Base-by-base conservation (phyloP, 495 filamentous ascomycete species). In the Cudoniella acicularis region DNA sequence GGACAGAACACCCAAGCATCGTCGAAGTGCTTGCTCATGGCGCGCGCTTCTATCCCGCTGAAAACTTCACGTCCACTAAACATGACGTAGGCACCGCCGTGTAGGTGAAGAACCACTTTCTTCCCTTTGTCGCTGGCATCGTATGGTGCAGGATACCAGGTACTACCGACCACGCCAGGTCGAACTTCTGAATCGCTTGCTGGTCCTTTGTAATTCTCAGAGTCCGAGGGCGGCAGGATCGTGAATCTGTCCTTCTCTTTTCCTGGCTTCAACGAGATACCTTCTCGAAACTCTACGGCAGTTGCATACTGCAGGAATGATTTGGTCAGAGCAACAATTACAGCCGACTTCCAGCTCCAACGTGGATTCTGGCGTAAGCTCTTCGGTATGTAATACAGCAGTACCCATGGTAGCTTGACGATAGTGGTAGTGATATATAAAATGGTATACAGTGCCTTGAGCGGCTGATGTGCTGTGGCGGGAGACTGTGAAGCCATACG, bases 81-180 rank as follows among this genome's bases (percentile, higher is more conserved):
- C 24, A 72, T 22, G 22, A 81, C 70, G 60, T 70, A 83, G 9
- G 73, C 77, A 9, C 79, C 80, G 25, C 79, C 77, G 49, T 82
- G 79, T 51, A 82, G 36, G n/a, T 41, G n/a, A n/a, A 41, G 36
- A 8, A 41, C 36, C 8, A 41, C 36, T 41, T 9, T 41, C n/a
- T 41, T 41, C 22, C 20, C 18, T 9, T 8, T n/a, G n/a, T 9
- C n/a, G 36, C n/a, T n/a, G 9, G 9, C n/a, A 9, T n/a, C 36
- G n/a, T 8, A n/a, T 41, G 36, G 9, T n/a, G 8, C n/a, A 9
- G 36, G 36, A 41, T 41, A 41, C 36, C 36, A 41, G 36, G 36
- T 41, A 9, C 36, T n/a, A 41, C 36, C 36, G n/a, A 41, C 36
- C 36, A n/a, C 8, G 8, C 36, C 36, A 41, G 36, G 36, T n/a